Evolutionary conservation across 441 rosid genomes (phyloP), one percentile per base, ranked within the genome.

Genomic region (Populus hybrid): DNA sequence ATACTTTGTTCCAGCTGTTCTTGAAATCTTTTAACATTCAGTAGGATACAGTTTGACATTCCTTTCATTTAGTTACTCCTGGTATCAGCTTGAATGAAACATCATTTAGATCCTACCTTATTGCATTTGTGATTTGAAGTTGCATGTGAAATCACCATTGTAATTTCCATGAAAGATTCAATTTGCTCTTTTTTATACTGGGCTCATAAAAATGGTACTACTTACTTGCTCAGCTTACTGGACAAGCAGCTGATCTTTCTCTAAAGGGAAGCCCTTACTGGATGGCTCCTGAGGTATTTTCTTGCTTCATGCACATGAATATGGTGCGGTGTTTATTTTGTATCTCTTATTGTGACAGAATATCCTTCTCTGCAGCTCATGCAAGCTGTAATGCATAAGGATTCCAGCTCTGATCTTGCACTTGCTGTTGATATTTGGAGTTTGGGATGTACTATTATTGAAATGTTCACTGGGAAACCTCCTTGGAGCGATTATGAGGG

Each of bases 271-370:
- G 98, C 80, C 99, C 99, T 28, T 87, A 95, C 79, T 95, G 99
- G 99, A 95, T 94, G 99, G 98, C 98, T 81, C 99, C 99, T 76
- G 99, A 95, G 97, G 99, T 95, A 89, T 61, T 78, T 69, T 79
- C n/a, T 82, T 87, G 73, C 83, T 72, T 66, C 63, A 70, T 32
- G 69, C 69, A 14, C 36, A 73, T 80, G 24, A 81, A 57, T 72
- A 57, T 3, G 24, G 68, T 59, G 61, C 72, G 30, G 16, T 70
- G 54, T 71, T 18, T 64, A 40, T 70, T 40, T 75, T 73, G 21
- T 54, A 5, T 54, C 61, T 64, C 34, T 30, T 2, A 14, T 72
- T 63, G 82, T 89, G 81, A 87, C 63, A 71, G 34, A 21, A 28
- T 59, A 10, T 26, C 61, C 80, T 73, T 63, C 72, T 77, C 32